Conservation (phyloP, 768 basidiomycete genomes). For the Gymnopilus dilepis region DNA sequence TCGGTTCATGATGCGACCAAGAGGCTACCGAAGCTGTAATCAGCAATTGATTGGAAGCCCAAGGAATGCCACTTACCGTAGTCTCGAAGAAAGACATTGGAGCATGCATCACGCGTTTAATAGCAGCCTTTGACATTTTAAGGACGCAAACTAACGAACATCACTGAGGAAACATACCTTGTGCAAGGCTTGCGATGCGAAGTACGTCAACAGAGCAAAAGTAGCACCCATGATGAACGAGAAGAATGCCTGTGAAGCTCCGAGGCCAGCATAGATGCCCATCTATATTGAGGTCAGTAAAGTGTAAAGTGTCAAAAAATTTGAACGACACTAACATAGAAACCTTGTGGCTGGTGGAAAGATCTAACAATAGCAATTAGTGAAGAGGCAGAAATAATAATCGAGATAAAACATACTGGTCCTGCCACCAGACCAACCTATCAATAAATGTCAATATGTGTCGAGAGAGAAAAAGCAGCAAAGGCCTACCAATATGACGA, state of each 20-base stretch:
- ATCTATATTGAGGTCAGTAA: conserved; percentile 54
- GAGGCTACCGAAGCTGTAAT: conserved; percentile 49
- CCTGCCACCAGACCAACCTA: conserved; percentile 89
- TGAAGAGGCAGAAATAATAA: conserved; percentile 13
- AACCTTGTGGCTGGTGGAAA: conserved; percentile 63
- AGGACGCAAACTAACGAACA: neutral
- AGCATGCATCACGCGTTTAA: conserved; percentile 76
- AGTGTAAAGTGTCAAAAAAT: neutral
- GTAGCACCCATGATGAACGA: conserved; percentile 70
- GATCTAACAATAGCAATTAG: conserved; percentile 38
- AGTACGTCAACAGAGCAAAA: conserved; percentile 74
- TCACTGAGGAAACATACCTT: conserved; percentile 40
- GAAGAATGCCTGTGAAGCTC: conserved; percentile 69
- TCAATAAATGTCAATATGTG: neutral
- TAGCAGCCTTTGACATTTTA: conserved; percentile 51
- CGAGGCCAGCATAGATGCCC: conserved; percentile 80
- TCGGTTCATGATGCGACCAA: conserved; percentile 89
- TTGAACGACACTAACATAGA: conserved; percentile 62
- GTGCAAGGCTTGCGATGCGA: conserved; percentile 76
- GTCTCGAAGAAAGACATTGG: conserved; percentile 94
- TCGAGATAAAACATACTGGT: conserved; percentile 37
- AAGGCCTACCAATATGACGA: conserved; percentile 70
- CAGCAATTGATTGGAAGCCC: neutral
- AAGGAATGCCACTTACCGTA: conserved; percentile 48
- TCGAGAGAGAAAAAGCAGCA: neutral